Conservation (phyloP, 805 yeast genomes). For the Lipomyces spencermartinsiae region DNA sequence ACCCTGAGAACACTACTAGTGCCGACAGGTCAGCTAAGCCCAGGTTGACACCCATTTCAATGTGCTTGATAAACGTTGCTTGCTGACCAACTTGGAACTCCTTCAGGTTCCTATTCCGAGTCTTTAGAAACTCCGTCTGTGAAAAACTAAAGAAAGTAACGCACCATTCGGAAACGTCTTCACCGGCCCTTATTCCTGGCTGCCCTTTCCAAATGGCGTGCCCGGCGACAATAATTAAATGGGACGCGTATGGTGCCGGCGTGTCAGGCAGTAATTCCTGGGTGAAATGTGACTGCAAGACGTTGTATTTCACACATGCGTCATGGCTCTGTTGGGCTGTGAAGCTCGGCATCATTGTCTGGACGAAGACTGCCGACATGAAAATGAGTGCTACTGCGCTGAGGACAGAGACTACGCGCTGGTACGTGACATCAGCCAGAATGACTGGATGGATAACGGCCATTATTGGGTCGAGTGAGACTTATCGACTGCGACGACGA, state of each 20-base stretch:
- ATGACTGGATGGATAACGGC: background rate
- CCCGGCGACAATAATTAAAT: constrained; percentile 62
- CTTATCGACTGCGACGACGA: background rate
- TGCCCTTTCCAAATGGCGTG: constrained; percentile 64
- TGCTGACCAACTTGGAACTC: constrained; percentile 76
- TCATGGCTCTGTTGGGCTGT: background rate
- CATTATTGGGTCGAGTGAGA: background rate
- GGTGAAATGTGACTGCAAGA: background rate
- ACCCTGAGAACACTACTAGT: constrained; percentile 60
- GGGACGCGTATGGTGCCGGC: constrained; percentile 34
- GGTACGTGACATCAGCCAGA: background rate
- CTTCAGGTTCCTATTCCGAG: constrained; percentile 50
- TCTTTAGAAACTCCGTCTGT: background rate
- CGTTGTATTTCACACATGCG: background rate
- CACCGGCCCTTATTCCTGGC: constrained; percentile 53
- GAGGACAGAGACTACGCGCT: background rate
- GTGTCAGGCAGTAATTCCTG: background rate
- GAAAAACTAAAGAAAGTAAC: background rate
- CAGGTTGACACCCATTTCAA: constrained; percentile 52
- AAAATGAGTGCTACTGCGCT: background rate
- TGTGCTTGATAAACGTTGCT: constrained; percentile 66
- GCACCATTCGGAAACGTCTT: constrained; percentile 61
- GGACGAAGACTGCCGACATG: background rate
- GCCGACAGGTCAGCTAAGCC: constrained; percentile 46
- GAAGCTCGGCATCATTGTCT: background rate